These are phyloP conservation scores for Stentor coeruleus DNA, from an alignment of 73 alveolate species.

Conservation along the genomic window DNA sequence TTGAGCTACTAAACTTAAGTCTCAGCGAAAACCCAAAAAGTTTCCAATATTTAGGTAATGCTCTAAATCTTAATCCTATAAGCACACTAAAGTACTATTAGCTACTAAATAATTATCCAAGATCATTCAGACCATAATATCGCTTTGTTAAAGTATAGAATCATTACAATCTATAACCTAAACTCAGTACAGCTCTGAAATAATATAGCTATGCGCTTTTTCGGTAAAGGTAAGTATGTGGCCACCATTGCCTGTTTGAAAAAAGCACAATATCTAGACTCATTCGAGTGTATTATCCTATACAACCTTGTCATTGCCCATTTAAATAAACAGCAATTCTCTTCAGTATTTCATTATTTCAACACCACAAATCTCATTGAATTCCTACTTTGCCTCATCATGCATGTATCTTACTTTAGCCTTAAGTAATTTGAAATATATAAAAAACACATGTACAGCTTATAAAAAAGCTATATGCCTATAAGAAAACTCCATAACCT, in stretches of 20 bases:
- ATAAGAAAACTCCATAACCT: slow-evolving; percentile 66
- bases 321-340: slow-evolving; percentile 72
- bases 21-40: slow-evolving; percentile 68
- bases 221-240: slow-evolving; percentile 88
- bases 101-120: slow-evolving; percentile 89
- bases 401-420: slow-evolving; percentile 81
- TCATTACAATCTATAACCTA: slow-evolving; percentile 84
- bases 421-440: slow-evolving; percentile 67
- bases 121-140: slow-evolving; percentile 86
- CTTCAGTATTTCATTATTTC: slow-evolving; percentile 83
- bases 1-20: slow-evolving; percentile 86
- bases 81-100: slow-evolving; percentile 86
- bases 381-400: slow-evolving; percentile 68
- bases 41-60: slow-evolving; percentile 79
- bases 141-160: slow-evolving; percentile 75
- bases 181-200: slow-evolving; percentile 96
- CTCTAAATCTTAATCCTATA: slow-evolving; percentile 77
- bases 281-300: slow-evolving; percentile 90
- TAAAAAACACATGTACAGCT: slow-evolving; percentile 73
- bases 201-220: slow-evolving; percentile 96
- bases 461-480: slow-evolving; percentile 71
- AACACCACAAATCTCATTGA: slow-evolving; percentile 76
- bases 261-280: slow-evolving; percentile 83
- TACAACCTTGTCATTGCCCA: slow-evolving; percentile 83
- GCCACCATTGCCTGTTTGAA: slow-evolving; percentile 94